A percentile compares a stretch with the other conserved stretches of the same genome.
Evolutionary conservation across 2,329 filamentous ascomycete species (phyloP).

Genomic region (Fusarium coffeatum): DNA sequence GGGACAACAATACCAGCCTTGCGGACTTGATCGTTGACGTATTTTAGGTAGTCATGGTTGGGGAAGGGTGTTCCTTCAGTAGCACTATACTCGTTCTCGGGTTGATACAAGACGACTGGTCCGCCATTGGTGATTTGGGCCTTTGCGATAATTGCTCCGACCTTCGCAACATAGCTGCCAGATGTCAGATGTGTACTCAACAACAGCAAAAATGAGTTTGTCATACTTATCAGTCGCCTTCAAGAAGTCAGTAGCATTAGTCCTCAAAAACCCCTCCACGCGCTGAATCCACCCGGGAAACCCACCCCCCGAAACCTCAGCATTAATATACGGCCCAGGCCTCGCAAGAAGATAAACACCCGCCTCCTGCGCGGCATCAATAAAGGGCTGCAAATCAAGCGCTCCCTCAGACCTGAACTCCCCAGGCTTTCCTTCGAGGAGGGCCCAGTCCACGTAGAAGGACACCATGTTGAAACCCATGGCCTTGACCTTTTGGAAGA

Average conservation of each 20-base stretch:
- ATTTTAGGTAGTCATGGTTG: slow-evolving; percentile 75
- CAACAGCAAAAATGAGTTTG: too few relatives aligned
- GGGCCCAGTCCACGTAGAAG: slow-evolving; percentile 83
- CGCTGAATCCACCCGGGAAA: slow-evolving; percentile 84
- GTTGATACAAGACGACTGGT: slow-evolving; percentile 81
- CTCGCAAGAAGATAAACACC: slow-evolving; percentile 82
- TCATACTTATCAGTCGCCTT: slow-evolving; percentile 73
- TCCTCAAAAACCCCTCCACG: slow-evolving; percentile 72
- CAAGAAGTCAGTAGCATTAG: slow-evolving; percentile 70
- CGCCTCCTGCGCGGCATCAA: slow-evolving; percentile 76
- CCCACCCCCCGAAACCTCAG: slow-evolving; percentile 79
- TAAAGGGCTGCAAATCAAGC: slow-evolving; percentile 79
- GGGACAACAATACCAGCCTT: slow-evolving; percentile 79
- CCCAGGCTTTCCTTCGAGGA: slow-evolving; percentile 79
- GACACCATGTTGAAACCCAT: slow-evolving; percentile 83
- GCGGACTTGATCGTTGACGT: slow-evolving; percentile 75
- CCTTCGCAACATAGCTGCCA: slow-evolving; percentile 61
- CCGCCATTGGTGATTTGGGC: slow-evolving; percentile 86
- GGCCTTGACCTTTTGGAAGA: slow-evolving; percentile 86
- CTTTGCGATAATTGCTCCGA: slow-evolving; percentile 75
- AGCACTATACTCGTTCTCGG: slow-evolving; percentile 82
- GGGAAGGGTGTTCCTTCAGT: slow-evolving; percentile 66
- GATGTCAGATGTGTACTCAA: background rate
- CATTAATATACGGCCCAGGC: slow-evolving; percentile 82
- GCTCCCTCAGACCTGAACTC: slow-evolving; percentile 77